Conservation (phyloP, 2,329 filamentous ascomycete species). For the Aspergillus arachidicola region DNA sequence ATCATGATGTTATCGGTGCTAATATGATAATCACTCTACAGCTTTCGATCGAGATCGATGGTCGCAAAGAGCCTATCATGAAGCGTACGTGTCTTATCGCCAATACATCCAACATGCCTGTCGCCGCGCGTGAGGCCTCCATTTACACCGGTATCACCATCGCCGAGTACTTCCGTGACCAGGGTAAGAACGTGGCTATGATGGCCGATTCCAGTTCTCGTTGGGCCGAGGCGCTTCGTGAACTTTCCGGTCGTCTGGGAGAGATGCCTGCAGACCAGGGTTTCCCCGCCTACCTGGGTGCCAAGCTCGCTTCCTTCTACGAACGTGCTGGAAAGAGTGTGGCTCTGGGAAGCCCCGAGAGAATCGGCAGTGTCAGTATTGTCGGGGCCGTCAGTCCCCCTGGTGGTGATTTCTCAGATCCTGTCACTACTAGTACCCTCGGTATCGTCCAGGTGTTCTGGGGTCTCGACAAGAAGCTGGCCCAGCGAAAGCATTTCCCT, state of each 20-base stretch:
- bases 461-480: slow-evolving; percentile 99
- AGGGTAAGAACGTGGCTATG: slow-evolving; percentile 97
- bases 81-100: slow-evolving; percentile 98
- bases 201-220: slow-evolving; percentile 99
- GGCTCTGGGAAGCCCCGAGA: slow-evolving; percentile 83
- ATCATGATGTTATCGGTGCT: slow-evolving; percentile 10
- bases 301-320: slow-evolving; percentile 98
- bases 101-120: slow-evolving; percentile 99
- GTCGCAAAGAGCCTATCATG: slow-evolving; percentile 98
- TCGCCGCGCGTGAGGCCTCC: slow-evolving; percentile 95
- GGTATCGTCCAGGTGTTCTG: slow-evolving; percentile 99
- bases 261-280: slow-evolving; percentile 99
- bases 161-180: slow-evolving; percentile 95
- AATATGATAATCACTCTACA: slow-evolving; percentile 27
- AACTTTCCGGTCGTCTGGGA: slow-evolving; percentile 96
- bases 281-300: slow-evolving; percentile 96
- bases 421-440: slow-evolving; percentile 89
- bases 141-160: slow-evolving; percentile 98
- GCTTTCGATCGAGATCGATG: slow-evolving; percentile 90
- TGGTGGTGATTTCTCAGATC: slow-evolving; percentile 98
- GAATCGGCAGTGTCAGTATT: slow-evolving; percentile 91
- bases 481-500: slow-evolving; percentile 98
- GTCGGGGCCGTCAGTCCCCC: slow-evolving; percentile 96
- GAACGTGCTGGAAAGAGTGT: slow-evolving; percentile 90
- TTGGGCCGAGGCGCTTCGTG: slow-evolving; percentile 98